Conservation (phyloP, 352 stramenopile species). For the Globisporangium solare region DNA sequence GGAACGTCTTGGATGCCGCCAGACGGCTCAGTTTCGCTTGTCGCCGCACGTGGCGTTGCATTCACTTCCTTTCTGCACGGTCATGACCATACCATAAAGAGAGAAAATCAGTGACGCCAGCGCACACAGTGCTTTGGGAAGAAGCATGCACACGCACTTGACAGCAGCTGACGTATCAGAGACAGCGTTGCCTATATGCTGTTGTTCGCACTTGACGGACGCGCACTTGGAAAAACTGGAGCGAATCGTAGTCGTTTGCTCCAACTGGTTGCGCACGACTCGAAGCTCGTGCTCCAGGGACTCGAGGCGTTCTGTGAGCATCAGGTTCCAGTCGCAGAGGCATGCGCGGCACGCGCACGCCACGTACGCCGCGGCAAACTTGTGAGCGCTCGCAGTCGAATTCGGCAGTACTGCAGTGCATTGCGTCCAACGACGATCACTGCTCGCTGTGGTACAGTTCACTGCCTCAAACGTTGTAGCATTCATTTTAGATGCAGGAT, state of each 20-base stretch:
- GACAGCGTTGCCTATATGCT: background rate
- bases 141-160: background rate
- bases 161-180: background rate
- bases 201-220: too few relatives aligned
- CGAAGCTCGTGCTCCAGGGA: slow-evolving; percentile 8
- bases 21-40: too few relatives aligned
- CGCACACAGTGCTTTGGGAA: background rate
- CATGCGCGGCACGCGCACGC: slow-evolving; percentile 17
- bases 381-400: background rate
- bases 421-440: background rate
- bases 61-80: too few relatives aligned
- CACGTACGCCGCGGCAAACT: slow-evolving; percentile 15
- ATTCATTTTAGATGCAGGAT: too few relatives aligned
- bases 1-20: too few relatives aligned
- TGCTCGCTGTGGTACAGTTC: background rate
- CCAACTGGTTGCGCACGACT: background rate
- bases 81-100: too few relatives aligned
- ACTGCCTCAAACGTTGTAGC: background rate
- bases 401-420: slow-evolving; percentile 3
- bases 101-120: background rate
- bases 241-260: too few relatives aligned
- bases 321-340: slow-evolving; percentile 15
- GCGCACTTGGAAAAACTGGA: too few relatives aligned
- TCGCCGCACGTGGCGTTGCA: too few relatives aligned
- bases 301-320: slow-evolving; percentile 8